Percentiles rank a stretch among this genome's conserved stretches.
These are phyloP conservation scores for Pulveroboletus sp. DNA, from an alignment of 1,284 basidiomycete genomes.

Conservation along the genomic window DNA sequence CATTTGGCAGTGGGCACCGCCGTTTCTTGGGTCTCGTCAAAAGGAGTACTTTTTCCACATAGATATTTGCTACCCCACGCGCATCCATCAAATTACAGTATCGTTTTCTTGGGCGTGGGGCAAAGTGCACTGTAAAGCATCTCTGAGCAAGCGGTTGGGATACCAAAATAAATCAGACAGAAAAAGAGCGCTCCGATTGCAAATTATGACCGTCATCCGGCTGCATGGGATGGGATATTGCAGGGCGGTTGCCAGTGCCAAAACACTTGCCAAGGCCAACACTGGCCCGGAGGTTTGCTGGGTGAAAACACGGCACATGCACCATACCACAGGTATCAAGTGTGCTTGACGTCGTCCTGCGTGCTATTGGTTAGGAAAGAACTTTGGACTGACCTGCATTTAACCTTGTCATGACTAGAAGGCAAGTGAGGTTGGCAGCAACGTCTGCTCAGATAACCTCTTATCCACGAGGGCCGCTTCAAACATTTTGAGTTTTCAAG, in stretches of 20 bases:
- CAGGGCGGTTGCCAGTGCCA: constrained; percentile 20
- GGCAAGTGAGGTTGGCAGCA: not conserved
- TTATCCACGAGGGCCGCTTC: not conserved
- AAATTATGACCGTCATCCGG: constrained; percentile 31
- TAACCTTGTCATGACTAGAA: not conserved
- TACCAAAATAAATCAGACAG: not conserved
- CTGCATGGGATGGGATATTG: constrained; percentile 5
- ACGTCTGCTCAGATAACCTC: not conserved
- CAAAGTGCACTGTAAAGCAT: not conserved
- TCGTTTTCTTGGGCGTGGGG: not conserved
- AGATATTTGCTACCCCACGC: not conserved
- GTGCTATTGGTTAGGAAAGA: not conserved
- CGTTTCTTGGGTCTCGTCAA: not conserved
- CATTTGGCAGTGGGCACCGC: no score
- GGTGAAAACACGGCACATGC: constrained; percentile 19
- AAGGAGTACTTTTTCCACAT: not conserved
- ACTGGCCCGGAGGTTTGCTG: constrained; percentile 1
- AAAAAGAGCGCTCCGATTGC: constrained; percentile 24
- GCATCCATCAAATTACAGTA: not conserved
- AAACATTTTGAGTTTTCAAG: no score
- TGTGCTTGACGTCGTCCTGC: constrained; percentile 27
- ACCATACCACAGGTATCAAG: constrained; percentile 19
- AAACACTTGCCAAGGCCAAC: constrained; percentile 3
- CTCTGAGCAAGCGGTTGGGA: not conserved
- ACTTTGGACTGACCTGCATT: constrained; percentile 6